Percentiles rank a stretch among this genome's conserved stretches.
These are phyloP conservation scores for Mycena amicta DNA, from an alignment of 768 basidiomycete species.

Conservation along the genomic window DNA sequence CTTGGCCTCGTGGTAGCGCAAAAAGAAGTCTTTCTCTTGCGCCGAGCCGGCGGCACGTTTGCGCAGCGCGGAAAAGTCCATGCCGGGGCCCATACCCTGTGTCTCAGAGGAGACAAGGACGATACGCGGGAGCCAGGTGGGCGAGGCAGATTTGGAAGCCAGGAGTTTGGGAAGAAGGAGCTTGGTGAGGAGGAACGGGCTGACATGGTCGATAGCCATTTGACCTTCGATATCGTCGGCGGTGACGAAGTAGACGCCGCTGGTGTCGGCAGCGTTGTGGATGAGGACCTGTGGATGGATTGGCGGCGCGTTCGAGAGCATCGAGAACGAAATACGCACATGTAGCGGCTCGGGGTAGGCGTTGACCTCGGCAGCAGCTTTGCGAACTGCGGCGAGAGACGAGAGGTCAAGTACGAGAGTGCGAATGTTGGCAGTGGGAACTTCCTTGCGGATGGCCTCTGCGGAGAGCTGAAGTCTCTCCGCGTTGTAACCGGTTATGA, in stretches of 20 bases:
- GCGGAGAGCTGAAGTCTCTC: neutral
- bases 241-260: slow-evolving; percentile 1
- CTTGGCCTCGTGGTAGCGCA: slow-evolving; percentile 7
- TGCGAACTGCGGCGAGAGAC: slow-evolving; percentile 2
- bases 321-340: neutral
- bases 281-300: slow-evolving; percentile 3
- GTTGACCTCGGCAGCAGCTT: slow-evolving; percentile 13
- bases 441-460: slow-evolving; percentile 2
- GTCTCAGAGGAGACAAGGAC: slow-evolving; percentile 6
- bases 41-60: neutral
- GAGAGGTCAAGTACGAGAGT: slow-evolving; percentile 5
- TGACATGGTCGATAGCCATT: slow-evolving; percentile 4
- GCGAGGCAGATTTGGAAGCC: neutral
- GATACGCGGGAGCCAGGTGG: slow-evolving; percentile 2
- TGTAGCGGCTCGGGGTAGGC: slow-evolving; percentile 4
- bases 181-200: slow-evolving; percentile 15
- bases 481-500: slow-evolving; percentile 9
- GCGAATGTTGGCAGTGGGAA: neutral
- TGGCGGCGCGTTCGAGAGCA: neutral
- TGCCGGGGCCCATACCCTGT: neutral
- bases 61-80: neutral
- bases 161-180: slow-evolving; percentile 6
- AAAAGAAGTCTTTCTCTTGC: neutral
- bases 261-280: slow-evolving; percentile 9
- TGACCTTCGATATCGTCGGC: slow-evolving; percentile 6